These are phyloP conservation scores for Andrographis paniculata DNA, from an alignment of 305 asterid species.

Conservation along the genomic window DNA sequence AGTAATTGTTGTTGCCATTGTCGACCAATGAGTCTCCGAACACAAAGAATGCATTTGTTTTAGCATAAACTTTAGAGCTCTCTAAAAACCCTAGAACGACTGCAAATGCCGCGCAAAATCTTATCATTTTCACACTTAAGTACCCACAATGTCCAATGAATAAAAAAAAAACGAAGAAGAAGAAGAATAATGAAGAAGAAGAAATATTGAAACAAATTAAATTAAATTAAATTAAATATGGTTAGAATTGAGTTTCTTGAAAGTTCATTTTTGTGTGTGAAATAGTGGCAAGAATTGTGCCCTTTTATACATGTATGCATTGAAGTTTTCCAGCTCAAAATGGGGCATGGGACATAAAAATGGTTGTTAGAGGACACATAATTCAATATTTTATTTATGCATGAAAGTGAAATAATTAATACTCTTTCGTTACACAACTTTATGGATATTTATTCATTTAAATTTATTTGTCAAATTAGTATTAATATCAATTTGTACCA, in stretches of 20 bases:
- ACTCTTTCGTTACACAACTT: too few relatives aligned
- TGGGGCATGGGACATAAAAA: constrained; percentile 20
- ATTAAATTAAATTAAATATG: too few relatives aligned
- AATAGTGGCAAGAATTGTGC: constrained; percentile 18
- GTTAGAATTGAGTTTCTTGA: background rate
- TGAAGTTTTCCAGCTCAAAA: constrained; percentile 17
- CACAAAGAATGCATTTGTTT: constrained; percentile 56
- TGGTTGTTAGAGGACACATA: constrained; percentile 28
- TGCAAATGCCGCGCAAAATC: constrained; percentile 1
- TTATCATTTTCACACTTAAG: constrained; percentile 11
- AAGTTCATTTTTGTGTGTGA: constrained; percentile 13
- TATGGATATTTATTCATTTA: too few relatives aligned
- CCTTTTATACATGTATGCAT: constrained; percentile 21
- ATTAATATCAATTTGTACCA: too few relatives aligned
- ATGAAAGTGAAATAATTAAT: too few relatives aligned
- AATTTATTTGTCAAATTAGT: too few relatives aligned
- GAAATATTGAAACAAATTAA: too few relatives aligned
- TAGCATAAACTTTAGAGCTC: constrained; percentile 8
- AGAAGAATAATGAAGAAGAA: too few relatives aligned
- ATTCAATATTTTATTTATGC: background rate
- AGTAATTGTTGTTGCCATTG: constrained; percentile 64
- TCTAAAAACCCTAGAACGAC: constrained; percentile 17
- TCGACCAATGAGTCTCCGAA: constrained; percentile 84
- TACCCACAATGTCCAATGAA: too few relatives aligned
- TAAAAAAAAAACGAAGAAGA: too few relatives aligned